Percentiles rank a stretch among this genome's conserved stretches.
Evolutionary conservation across 1,284 basidiomycete species (phyloP).

Genomic region (Trametes versicolor): DNA sequence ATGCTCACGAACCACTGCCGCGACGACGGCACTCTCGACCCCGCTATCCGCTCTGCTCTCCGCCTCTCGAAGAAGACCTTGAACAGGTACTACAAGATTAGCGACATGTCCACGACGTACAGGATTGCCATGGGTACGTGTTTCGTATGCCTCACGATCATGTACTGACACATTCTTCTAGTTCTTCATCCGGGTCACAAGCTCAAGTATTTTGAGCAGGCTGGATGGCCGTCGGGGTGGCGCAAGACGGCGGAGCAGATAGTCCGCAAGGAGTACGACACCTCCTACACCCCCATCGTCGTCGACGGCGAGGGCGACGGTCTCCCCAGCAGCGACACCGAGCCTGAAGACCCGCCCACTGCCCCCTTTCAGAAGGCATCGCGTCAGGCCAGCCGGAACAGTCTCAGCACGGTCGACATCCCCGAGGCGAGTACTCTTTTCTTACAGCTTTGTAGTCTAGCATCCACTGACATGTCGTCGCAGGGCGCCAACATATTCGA

Average conservation of each 20-base stretch:
- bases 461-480: neutral
- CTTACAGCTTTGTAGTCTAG: neutral
- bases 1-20: constrained; percentile 20
- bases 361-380: neutral
- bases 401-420: neutral
- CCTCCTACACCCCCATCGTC: neutral
- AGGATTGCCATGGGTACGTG: constrained; percentile 43
- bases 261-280: constrained; percentile 1
- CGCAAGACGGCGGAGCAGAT: constrained; percentile 16
- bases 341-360: neutral
- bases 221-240: constrained; percentile 22
- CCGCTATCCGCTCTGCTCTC: constrained; percentile 33
- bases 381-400: neutral
- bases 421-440: neutral
- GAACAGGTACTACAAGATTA: constrained; percentile 43
- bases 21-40: constrained; percentile 5
- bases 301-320: too few relatives aligned
- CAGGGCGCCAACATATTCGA: constrained; percentile 16
- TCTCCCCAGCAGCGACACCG: too few relatives aligned
- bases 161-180: neutral
- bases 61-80: constrained; percentile 40
- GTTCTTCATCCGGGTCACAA: constrained; percentile 42
- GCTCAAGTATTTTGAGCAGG: constrained; percentile 39
- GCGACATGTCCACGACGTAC: constrained; percentile 40
- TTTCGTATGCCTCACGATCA: neutral